These are phyloP conservation scores for Russula earlei DNA, from an alignment of 768 basidiomycete species.

Conservation along the genomic window DNA sequence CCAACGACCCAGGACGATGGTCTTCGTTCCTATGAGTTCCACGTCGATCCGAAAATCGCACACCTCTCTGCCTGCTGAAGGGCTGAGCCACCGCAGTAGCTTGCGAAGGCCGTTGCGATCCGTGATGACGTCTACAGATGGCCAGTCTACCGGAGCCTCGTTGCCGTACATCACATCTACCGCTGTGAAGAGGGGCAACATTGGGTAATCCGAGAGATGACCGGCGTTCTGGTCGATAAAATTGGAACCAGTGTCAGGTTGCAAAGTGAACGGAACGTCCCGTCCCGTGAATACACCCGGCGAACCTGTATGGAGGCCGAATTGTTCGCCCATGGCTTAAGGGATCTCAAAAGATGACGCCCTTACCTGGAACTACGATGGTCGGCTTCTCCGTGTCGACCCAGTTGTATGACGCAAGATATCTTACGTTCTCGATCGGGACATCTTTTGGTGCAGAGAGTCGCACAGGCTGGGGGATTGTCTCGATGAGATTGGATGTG, in stretches of 20 bases:
- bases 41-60: slow-evolving; percentile 61
- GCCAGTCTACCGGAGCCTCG: slow-evolving; percentile 28
- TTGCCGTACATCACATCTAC: slow-evolving; percentile 34
- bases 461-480: background rate
- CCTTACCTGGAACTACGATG: slow-evolving; percentile 27
- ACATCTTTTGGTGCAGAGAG: background rate
- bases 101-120: slow-evolving; percentile 62
- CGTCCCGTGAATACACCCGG: slow-evolving; percentile 47
- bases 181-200: slow-evolving; percentile 52
- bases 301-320: slow-evolving; percentile 34
- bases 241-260: slow-evolving; percentile 40
- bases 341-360: background rate
- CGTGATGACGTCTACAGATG: slow-evolving; percentile 38
- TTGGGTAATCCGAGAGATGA: slow-evolving; percentile 29
- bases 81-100: slow-evolving; percentile 45
- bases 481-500: slow-evolving; percentile 4
- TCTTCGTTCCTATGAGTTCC: slow-evolving; percentile 48
- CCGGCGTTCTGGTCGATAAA: slow-evolving; percentile 53
- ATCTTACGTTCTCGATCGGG: slow-evolving; percentile 20
- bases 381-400: slow-evolving; percentile 19
- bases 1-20: slow-evolving; percentile 53
- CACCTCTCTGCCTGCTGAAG: slow-evolving; percentile 22
- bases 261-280: slow-evolving; percentile 43
- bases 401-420: slow-evolving; percentile 29
- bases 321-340: background rate